These are phyloP conservation scores for Hyaloscypha variabilis DNA, from an alignment of 495 filamentous ascomycete species.

Conservation along the genomic window DNA sequence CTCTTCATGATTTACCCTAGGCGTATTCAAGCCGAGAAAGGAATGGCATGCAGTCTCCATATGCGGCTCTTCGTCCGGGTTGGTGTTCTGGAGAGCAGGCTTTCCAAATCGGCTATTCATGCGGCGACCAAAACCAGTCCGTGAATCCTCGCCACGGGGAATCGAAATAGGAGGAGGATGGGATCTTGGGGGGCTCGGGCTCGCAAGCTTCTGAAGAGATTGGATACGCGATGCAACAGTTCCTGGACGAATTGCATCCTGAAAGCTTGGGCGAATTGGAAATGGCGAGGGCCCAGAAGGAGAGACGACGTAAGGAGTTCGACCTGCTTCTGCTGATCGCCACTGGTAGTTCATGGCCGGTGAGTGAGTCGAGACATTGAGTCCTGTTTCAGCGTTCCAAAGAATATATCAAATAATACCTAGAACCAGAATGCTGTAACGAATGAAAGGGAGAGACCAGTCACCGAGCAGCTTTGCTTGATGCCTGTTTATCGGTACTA, in stretches of 20 bases:
- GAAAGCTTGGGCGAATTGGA: neutral
- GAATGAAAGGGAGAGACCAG: constrained; percentile 2
- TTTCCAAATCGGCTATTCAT: constrained; percentile 19
- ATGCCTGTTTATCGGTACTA: neutral
- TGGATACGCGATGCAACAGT: constrained; percentile 29
- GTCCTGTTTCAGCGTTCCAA: neutral
- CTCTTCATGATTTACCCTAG: constrained; percentile 15
- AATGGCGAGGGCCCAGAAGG: neutral
- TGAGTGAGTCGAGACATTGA: constrained; percentile 13
- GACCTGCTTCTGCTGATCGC: constrained; percentile 4
- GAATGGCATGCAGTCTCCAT: constrained; percentile 19
- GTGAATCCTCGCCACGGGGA: constrained; percentile 19
- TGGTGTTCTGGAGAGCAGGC: constrained; percentile 24
- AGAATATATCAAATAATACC: constrained; percentile 14
- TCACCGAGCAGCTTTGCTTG: constrained; percentile 16
- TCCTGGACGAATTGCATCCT: constrained; percentile 21
- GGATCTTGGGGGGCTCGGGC: neutral
- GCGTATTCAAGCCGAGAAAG: constrained; percentile 19
- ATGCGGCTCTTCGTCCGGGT: constrained; percentile 19
- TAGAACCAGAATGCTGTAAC: constrained; percentile 6
- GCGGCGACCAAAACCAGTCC: constrained; percentile 26
- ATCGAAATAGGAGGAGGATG: neutral
- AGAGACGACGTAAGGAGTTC: neutral
- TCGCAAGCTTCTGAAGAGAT: constrained; percentile 20
- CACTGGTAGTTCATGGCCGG: constrained; percentile 19